These are phyloP conservation scores for Baudoinia panamericana DNA, from an alignment of 495 filamentous ascomycete species.

Conservation along the genomic window DNA sequence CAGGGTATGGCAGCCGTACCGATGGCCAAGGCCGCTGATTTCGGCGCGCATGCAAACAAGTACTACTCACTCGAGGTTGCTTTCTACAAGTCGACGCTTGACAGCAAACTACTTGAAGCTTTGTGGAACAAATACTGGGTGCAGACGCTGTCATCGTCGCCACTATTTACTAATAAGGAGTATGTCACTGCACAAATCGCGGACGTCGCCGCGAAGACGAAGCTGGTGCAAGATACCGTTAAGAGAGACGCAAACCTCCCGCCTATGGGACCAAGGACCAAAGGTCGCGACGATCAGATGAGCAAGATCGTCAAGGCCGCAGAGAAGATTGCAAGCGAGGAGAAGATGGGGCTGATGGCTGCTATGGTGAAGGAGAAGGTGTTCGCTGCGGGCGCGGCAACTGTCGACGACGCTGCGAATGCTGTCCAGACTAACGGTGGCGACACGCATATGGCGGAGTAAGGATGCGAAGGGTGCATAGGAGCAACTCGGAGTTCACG, in stretches of 20 bases:
- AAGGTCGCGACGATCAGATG: slow-evolving; percentile 37
- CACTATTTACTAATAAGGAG: slow-evolving; percentile 83
- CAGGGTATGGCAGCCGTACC: slow-evolving; percentile 67
- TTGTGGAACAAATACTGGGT: slow-evolving; percentile 99
- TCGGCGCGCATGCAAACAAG: slow-evolving; percentile 75
- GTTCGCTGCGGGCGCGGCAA: slow-evolving; percentile 35
- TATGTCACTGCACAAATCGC: slow-evolving; percentile 85
- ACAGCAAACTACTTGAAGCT: slow-evolving; percentile 67
- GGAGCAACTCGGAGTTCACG: no score
- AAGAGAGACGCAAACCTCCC: slow-evolving; percentile 15
- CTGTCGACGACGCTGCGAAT: slow-evolving; percentile 2
- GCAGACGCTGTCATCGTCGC: slow-evolving; percentile 87
- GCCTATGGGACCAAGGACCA: slow-evolving; percentile 8
- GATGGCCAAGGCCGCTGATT: slow-evolving; percentile 84
- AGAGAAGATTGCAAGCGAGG: slow-evolving; percentile 72
- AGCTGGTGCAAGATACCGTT: slow-evolving; percentile 21
- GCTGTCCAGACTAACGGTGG: slow-evolving; percentile 6
- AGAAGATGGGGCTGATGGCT: slow-evolving; percentile 71
- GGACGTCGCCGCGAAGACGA: slow-evolving; percentile 70
- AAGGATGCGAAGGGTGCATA: slow-evolving; percentile 11
- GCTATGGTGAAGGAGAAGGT: slow-evolving; percentile 73
- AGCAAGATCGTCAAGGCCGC: slow-evolving; percentile 70
- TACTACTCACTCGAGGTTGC: slow-evolving; percentile 89
- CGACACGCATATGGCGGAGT: slow-evolving; percentile 21
- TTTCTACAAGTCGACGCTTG: slow-evolving; percentile 85